Evolutionary conservation across 192 early-diverging fungal species (phyloP).

Genomic region (Coemansia sp.): DNA sequence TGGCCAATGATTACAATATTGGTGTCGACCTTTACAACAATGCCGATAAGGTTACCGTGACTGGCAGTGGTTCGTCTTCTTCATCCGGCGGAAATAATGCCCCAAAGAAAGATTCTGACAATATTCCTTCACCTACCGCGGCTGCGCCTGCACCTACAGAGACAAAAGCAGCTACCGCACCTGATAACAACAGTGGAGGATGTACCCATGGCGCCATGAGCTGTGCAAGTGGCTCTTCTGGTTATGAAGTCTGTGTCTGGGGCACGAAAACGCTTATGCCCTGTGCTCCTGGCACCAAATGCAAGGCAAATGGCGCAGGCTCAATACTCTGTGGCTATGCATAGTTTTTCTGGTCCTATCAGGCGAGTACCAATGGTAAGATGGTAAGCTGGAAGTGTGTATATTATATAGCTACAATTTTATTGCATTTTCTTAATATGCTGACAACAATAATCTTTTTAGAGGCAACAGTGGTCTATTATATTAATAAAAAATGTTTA

Average conservation of each 20-base stretch:
- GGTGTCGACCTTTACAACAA: constrained; percentile 28
- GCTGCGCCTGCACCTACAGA: background rate
- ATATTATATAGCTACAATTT: too few species aligned
- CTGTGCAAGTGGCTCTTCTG: constrained; percentile 17
- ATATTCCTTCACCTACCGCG: background rate
- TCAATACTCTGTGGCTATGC: constrained; percentile 3
- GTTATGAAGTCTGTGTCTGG: constrained; percentile 42
- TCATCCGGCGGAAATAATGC: background rate
- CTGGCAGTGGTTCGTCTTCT: constrained; percentile 17
- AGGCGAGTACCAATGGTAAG: too few species aligned
- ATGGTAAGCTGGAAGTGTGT: too few species aligned
- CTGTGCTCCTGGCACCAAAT: constrained; percentile 25
- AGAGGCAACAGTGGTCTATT: too few species aligned
- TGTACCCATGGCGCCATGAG: constrained; percentile 32
- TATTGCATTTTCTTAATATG: too few species aligned
- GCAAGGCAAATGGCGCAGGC: constrained; percentile 7
- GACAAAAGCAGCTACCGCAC: background rate
- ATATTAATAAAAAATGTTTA: too few species aligned
- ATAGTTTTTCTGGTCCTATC: background rate
- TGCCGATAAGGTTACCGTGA: constrained; percentile 29
- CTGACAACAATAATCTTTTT: too few species aligned
- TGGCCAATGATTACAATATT: constrained; percentile 32
- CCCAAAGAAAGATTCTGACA: constrained; percentile 20
- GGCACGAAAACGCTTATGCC: constrained; percentile 6
- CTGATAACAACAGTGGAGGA: background rate